phyloP scores from a whole-genome alignment of 441 rosid genomes.

The Pelargonium citronellum region DNA sequence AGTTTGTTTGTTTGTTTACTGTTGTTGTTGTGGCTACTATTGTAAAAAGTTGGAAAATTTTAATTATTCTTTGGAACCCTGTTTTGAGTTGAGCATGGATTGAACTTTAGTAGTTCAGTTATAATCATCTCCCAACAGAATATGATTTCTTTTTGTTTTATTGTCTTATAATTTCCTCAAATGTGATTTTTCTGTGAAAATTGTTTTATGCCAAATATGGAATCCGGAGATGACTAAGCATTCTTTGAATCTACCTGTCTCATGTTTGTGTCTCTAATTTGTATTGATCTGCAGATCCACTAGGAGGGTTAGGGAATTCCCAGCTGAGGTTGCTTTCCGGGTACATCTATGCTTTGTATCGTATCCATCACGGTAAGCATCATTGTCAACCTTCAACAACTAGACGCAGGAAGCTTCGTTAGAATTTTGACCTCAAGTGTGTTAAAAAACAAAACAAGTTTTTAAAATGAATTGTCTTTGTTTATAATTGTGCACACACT shows the following conservation, averaged over 20 bases:
- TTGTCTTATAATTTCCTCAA: background rate
- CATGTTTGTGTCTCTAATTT: constrained; percentile 9
- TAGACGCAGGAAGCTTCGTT: constrained; percentile 22
- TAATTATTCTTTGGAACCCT: background rate
- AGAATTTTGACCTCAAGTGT: constrained; percentile 23
- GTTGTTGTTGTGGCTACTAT: background rate
- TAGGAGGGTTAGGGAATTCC: constrained; percentile 14
- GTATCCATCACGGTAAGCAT: constrained; percentile 14
- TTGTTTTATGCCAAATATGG: constrained; percentile 3
- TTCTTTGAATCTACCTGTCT: background rate
- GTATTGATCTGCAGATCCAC: constrained; percentile 33
- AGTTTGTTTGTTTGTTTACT: background rate
- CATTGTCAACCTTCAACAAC: constrained; percentile 19
- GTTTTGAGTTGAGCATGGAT: constrained; percentile 12
- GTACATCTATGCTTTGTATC: constrained; percentile 14
- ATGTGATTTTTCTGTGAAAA: background rate
- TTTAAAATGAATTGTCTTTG: constrained; percentile 10
- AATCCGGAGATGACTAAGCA: background rate
- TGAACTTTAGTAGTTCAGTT: constrained; percentile 8
- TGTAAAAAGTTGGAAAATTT: background rate
- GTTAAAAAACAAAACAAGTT: constrained; percentile 6
- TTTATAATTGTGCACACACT: background rate
- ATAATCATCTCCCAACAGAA: background rate
- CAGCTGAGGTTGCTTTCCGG: constrained; percentile 7
- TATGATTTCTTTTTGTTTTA: background rate